Evolutionary conservation across 139 green algal genomes (phyloP), one percentile per base, ranked within the genome.

Genomic region (Pseudopediastrum boryanum): DNA sequence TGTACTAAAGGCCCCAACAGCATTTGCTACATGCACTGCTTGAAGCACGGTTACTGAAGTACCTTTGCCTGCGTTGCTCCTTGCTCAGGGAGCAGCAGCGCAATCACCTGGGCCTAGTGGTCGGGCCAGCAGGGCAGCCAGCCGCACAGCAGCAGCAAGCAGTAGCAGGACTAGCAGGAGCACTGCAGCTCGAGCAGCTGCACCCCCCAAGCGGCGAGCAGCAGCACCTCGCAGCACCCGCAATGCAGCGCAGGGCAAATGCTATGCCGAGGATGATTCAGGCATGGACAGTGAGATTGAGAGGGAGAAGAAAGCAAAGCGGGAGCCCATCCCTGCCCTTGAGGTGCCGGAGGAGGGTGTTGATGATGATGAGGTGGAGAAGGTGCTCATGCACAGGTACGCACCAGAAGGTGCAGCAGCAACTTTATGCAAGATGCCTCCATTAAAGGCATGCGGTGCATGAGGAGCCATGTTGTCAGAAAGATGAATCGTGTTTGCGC

Each of bases 361-460:
- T n/a, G 84, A 92, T 35, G 86, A 92, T 25, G 88, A 94, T 38
- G 91, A 95, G 75, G 85, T 95, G 13, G 91, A 95, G 44, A 67
- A 84, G 13, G 86, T 95, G 35, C 70, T 94, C 36, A 79, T 38
- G 2, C 91, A 95, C 82, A 89, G 89, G 87, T 92, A 42, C 16
- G 75, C 4, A 4, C 1, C 27, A 2, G 29, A 58, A 50, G 43
- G 19, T 27, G 41, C 19, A 71, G 39, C 46, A 29, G n/a, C 29
- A 29, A 78, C 25, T 35, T 25, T 7, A 9, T 65, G 9, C 33
- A 39, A 27, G 12, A 7, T 58, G 19, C 21, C 19, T 58, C 19
- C 48, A n/a, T 58, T 58, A 21, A n/a, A 16, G 21, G 19, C 19
- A 35, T 70, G 76, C 27, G 13, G 42, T 4, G 46, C 5, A 46